Base-by-base conservation (phyloP, 176 grass and related monocot species). In the Oryza punctata region DNA sequence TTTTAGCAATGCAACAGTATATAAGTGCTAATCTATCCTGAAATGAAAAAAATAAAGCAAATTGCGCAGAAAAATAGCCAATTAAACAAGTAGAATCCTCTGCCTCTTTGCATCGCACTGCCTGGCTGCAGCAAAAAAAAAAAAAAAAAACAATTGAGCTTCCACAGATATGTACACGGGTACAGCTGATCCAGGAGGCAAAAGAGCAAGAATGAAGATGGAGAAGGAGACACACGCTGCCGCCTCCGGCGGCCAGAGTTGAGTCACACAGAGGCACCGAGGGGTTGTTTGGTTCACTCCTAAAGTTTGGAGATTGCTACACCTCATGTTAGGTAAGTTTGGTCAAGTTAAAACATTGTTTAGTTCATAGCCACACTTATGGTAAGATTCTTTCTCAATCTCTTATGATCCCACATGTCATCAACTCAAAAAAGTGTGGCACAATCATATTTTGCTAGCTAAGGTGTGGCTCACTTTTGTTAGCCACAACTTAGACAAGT, bases 81-180 rank as follows among this genome's bases (percentile, higher is more conserved):
- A 27, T 23, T 44, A 29, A 37, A 23, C 18, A 46, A 69, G 30
- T 33, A 78, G 68, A 54, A 61, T 43, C 68, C 3, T 27, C 60
- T 67, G 78, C 74, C 74, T 86, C 84, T 87, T 78, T 47, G 49
- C 67, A 74, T 60, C 32, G 45, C 83, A 84, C 72, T 84, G 82
- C 29, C 82, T 67, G 71, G 72, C 28, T 14, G 61, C 71, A 76
- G 43, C 72, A n/a, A n/a, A n/a, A n/a, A n/a, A n/a, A n/a, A n/a
- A 54, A 84, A 54, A 84, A 90, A 87, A 29, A 2, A 30, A 76
- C 74, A 65, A 87, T 74, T 60, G 71, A 67, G 67, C 50, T 71
- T 40, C 16, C 68, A 46, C 64, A 63, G 5, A 7, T 16, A 54
- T 18, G 50, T 29, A 29, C 52, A 59, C 77, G 46, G 59, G 64